Base-by-base conservation (phyloP, 2,329 filamentous ascomycete species). In the Lachnellula arida region DNA sequence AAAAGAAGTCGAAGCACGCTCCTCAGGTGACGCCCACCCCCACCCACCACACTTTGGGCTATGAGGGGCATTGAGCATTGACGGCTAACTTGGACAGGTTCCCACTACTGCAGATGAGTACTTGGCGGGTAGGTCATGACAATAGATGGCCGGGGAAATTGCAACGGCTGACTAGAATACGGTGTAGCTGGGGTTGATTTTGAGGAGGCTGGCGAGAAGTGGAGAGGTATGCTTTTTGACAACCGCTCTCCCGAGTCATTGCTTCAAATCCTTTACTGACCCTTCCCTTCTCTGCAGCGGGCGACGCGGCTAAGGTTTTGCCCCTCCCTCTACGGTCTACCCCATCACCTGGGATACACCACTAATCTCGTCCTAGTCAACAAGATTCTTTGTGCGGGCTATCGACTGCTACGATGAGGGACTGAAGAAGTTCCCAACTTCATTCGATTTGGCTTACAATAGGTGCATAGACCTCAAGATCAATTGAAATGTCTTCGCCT, bases 381-480 rank as follows among this genome's bases (percentile, higher is more conserved):
- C 73, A 51, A 67, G 75, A 47, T 83, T 83, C 62, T 84, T 82
- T 66, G 76, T 83, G 60, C 76, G 85, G 59, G 87, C 87, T 12
- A 79, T 89, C 51, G 79, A 87, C 51, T 76, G 78, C 46, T 91
- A 90, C 65, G 79, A 84, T 59, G 78, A 81, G 52, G 87, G 84
- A 12, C 67, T 90, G 34, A 72, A 74, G 49, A 81, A 76, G 57
- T 84, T 82, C 66, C 84, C 86, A 2, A 66, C 68, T 9, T 84
- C 78, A 19, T 86, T 89, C 70, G 87, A 90, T 71, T 75, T 90
- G 37, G 86, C 86, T 11, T 90, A 90, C 69, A 90, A 90, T 70
- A 89, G 88, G 81, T 86, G 70, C 63, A 78, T 72, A 5, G 9
- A 53, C 35, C 39, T 12, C 42, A 17, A n/a, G 28, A 12, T 19